Conservation (phyloP, 345 rosid species). For the Corchorus capsularis region DNA sequence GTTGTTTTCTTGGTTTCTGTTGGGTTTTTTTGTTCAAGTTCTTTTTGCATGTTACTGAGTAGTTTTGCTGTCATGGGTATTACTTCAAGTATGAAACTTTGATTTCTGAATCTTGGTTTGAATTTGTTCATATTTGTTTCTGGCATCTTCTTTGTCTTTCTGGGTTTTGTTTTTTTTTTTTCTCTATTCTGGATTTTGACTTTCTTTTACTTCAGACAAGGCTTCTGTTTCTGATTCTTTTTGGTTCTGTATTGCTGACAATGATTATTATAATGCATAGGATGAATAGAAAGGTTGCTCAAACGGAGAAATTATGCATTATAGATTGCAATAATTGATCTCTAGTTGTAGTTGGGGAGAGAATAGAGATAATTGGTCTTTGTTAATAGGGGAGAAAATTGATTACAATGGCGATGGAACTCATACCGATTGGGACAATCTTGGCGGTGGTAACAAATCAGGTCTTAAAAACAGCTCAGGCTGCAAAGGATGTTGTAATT, state of each 20-base stretch:
- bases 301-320: conserved; percentile 2
- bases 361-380: neutral
- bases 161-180: neutral
- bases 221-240: neutral
- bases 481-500: conserved; percentile 60
- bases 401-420: conserved; percentile 50
- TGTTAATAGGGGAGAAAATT: neutral
- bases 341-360: neutral
- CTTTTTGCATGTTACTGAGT: neutral
- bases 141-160: neutral
- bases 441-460: conserved; percentile 60
- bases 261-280: neutral
- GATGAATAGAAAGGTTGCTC: neutral
- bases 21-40: neutral
- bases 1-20: neutral
- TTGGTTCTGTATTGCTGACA: neutral
- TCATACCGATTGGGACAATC: conserved; percentile 66
- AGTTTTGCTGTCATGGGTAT: conserved; percentile 2
- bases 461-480: conserved; percentile 70
- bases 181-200: neutral
- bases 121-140: neutral
- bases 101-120: neutral
- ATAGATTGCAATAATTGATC: neutral
- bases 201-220: neutral
- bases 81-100: neutral